Conservation (phyloP, 345 rosid species). For the Rhodamnia argentea region DNA sequence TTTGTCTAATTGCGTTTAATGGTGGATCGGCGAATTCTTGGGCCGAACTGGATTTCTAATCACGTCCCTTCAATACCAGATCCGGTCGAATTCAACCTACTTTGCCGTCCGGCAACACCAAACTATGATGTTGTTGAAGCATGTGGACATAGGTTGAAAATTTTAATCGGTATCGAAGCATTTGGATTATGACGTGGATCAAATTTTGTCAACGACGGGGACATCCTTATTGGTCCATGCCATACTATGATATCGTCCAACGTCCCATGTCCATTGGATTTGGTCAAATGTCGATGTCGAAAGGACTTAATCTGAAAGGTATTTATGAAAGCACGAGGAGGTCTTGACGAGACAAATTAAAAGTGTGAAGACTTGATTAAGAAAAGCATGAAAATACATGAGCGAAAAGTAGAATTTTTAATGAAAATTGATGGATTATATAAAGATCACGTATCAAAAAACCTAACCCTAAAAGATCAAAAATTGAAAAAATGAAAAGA, state of each 20-base stretch:
- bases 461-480: not conserved
- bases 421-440: not conserved
- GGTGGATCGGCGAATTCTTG: no score
- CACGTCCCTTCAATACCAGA: not conserved
- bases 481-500: not conserved
- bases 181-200: not conserved
- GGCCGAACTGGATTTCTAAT: not conserved
- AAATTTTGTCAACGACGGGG: not conserved
- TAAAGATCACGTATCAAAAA: not conserved
- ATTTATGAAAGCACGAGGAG: not conserved
- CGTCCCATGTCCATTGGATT: accelerated
- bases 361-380: not conserved
- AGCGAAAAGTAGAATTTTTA: not conserved
- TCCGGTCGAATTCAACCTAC: not conserved
- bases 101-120: not conserved
- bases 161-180: not conserved
- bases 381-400: not conserved
- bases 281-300: not conserved
- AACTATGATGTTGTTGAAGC: not conserved
- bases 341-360: not conserved
- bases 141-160: not conserved
- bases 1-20: not conserved
- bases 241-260: not conserved
- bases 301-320: not conserved
- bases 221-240: not conserved